Base-by-base conservation (phyloP, 768 basidiomycete genomes). In the Candolleomyces eurysporus region DNA sequence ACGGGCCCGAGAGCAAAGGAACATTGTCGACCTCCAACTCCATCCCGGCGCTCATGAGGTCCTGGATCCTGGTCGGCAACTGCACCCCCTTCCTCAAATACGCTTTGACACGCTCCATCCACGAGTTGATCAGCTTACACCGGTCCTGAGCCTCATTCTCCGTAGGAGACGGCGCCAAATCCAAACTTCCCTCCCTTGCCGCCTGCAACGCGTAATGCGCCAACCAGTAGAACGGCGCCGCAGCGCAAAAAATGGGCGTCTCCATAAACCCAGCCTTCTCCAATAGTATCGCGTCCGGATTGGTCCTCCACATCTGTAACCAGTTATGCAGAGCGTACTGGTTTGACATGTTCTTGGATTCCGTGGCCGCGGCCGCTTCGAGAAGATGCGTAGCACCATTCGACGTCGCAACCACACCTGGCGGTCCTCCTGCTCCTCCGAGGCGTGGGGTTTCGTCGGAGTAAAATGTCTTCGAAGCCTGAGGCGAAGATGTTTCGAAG, bases 161-260 rank as follows among this genome's bases (percentile, higher is more conserved):
- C 62, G 64, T 63, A 30, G 48, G 54, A 22, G 59, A 60, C 30
- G 51, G 63, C 55, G 42, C 65, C 48, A 57, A 49, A 54, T 66
- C 66, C 49, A 65, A 74, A 65, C 31, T 69, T n/a, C 77, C 78
- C 61, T 84, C 82, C 66, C 84, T 82, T 63, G 80, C 76, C 32
- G 82, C 83, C 51, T 83, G 68, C 22, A 85, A 70, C 11, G 82
- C 77, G 42, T 84, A 78, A 68, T 86, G 81, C 14, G 81, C 84
- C 31, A 87, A 78, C 86, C 85, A 87, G 69, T 86, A 87, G 70
- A 84, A 84, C 10, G 85, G 84, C 11, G 86, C 69, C 17, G 80
- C 81, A 61, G 81, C 73, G 61, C 67, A 75, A 17, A 78, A 67
- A 67, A 81, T 80, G 4, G 78, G 72, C 10, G 73, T 73, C 55